These are phyloP conservation scores for Ophiocordyceps camponoti-saundersi DNA, from an alignment of 2,329 filamentous ascomycete genomes.

Conservation along the genomic window DNA sequence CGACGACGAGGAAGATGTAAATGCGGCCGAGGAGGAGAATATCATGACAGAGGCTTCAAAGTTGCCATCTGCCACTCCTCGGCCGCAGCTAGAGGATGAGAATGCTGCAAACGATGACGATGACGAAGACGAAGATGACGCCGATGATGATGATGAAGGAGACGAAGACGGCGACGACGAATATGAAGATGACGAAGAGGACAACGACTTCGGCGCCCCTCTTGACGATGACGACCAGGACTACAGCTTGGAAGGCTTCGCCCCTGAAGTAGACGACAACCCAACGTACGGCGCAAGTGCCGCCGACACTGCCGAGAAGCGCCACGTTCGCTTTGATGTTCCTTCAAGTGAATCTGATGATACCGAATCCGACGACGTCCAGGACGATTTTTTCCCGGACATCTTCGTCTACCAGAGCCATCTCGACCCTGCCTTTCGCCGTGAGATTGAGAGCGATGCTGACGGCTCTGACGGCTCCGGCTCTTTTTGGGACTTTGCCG, in stretches of 20 bases:
- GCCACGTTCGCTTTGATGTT: conserved; percentile 60
- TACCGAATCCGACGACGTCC: conserved; percentile 44
- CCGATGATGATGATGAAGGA: conserved; percentile 20
- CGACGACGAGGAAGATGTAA: conserved; percentile 62
- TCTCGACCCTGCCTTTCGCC: conserved; percentile 54
- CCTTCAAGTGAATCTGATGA: conserved; percentile 50
- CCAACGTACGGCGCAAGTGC: conserved; percentile 22
- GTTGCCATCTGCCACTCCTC: conserved; percentile 28
- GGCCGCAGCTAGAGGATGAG: conserved; percentile 18
- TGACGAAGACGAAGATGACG: conserved; percentile 13
- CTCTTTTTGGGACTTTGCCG: conserved; percentile 47
- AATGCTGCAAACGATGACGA: conserved; percentile 3
- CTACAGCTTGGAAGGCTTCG: neutral
- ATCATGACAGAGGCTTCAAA: conserved; percentile 36
- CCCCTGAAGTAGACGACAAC: conserved; percentile 24
- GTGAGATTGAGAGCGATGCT: conserved; percentile 55
- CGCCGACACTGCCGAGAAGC: conserved; percentile 25
- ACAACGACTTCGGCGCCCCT: conserved; percentile 21
- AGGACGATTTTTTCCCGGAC: conserved; percentile 54
- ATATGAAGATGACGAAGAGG: conserved; percentile 21
- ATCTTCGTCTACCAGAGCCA: conserved; percentile 63
- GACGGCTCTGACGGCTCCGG: conserved; percentile 38
- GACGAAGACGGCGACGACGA: conserved; percentile 18
- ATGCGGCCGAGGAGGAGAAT: conserved; percentile 61
- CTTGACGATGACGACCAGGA: conserved; percentile 12